Evolutionary conservation across 805 yeast species (phyloP), one percentile per base, ranked within the genome.

Genomic region (Yarrowia hollandica): DNA sequence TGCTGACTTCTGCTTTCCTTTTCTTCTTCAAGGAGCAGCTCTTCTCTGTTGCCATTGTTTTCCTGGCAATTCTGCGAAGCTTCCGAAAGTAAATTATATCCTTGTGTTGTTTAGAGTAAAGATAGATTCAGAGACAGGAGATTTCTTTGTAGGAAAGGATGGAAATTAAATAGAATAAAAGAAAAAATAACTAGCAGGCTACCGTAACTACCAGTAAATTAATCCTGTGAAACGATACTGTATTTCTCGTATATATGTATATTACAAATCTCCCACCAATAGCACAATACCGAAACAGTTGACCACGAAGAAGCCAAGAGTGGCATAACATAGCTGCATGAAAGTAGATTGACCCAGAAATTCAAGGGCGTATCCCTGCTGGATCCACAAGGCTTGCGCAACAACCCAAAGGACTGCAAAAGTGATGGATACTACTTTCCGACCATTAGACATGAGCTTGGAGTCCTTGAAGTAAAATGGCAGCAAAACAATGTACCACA

Each of bases 11-110:
- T 2, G 97, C 96, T 0, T 88, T 91, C 66, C 77, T 91, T 67
- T 91, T 91, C 69, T 88, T 84, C 72, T 90, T 91, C 75, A 91
- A 91, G 74, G 97, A 91, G 72, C 90, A 88, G 71, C 79, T 90
- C 64, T 83, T 86, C 60, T 68, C 76, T 2, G 77, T 85, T 44
- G 81, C 88, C 46, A 76, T 84, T 55, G 73, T 72, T 60, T 62
- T 86, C 56, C 77, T 88, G 60, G 78, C 75, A 58, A 62, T 83
- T 11, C 65, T 79, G 30, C 69, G 71, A 54, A 52, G 46, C 39
- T 44, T 62, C 19, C 60, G 63, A 44, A 60, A 59, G 42, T 52
- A 60, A 25, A 28, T 21, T 15, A 25, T 22, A 31, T 16, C 28
- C 30, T 25, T 25, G 30, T 10, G n/a, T 33, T 44, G 52, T 44